Percentiles rank a stretch among this genome's conserved stretches.
phyloP scores from a whole-genome alignment of 495 filamentous ascomycete species.

The Darksidea phi region DNA sequence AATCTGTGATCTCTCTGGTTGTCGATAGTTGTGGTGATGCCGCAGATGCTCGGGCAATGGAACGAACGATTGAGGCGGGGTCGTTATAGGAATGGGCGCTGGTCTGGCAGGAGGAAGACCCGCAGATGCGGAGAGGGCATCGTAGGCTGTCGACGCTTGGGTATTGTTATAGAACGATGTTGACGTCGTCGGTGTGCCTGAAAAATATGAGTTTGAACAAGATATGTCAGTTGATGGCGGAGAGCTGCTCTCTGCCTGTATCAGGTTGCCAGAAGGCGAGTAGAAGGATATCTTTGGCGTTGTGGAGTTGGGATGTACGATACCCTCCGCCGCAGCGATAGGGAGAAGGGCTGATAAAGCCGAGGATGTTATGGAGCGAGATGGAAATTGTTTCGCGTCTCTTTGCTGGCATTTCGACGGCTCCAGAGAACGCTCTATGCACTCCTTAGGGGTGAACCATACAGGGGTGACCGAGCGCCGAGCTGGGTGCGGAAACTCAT shows the following conservation, averaged over 20 bases:
- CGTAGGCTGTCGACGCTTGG: neutral
- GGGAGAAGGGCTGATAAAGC: slow-evolving; percentile 31
- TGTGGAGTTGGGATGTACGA: slow-evolving; percentile 14
- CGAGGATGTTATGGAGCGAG: slow-evolving; percentile 30
- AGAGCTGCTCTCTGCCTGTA: slow-evolving; percentile 8
- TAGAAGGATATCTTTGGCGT: slow-evolving; percentile 24
- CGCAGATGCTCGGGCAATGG: slow-evolving; percentile 12
- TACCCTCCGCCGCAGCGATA: slow-evolving; percentile 26
- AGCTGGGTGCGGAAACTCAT: neutral
- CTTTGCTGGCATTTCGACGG: neutral
- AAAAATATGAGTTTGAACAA: neutral
- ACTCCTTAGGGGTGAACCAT: slow-evolving; percentile 2
- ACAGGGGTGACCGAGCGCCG: slow-evolving; percentile 5
- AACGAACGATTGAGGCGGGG: slow-evolving; percentile 1
- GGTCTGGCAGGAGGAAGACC: slow-evolving; percentile 10
- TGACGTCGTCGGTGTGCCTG: neutral
- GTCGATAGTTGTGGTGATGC: slow-evolving; percentile 6
- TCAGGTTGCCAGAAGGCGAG: slow-evolving; percentile 31
- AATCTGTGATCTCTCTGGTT: slow-evolving; percentile 13
- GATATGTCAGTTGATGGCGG: neutral
- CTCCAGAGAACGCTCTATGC: neutral
- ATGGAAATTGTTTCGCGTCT: neutral
- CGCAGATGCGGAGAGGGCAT: neutral
- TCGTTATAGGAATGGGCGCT: slow-evolving; percentile 10
- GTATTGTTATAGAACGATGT: neutral